Evolutionary conservation across 208 protist genomes (phyloP).

Genomic region (Wallacemonas sp.): DNA sequence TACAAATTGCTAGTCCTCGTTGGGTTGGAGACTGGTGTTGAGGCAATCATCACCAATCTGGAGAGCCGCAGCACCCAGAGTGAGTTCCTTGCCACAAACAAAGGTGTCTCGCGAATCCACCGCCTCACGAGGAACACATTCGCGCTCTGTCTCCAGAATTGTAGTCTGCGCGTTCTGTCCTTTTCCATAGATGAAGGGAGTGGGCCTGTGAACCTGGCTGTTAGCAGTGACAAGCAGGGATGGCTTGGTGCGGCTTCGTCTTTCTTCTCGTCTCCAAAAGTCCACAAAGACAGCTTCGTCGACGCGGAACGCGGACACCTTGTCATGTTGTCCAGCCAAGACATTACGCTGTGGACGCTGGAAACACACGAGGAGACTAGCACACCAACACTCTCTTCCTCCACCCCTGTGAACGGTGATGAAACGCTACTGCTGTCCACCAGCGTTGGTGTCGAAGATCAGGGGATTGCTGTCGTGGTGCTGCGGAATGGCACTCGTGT

Average conservation of each 20-base stretch:
- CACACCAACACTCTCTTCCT: constrained; percentile 2
- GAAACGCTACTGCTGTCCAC: constrained; percentile 14
- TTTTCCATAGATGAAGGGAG: not conserved
- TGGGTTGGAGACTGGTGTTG: constrained; percentile 49
- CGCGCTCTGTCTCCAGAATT: constrained; percentile 60
- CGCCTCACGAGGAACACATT: constrained; percentile 48
- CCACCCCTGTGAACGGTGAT: not conserved
- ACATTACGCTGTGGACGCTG: constrained; percentile 31
- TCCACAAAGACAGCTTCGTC: constrained; percentile 48
- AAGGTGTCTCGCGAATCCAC: constrained; percentile 33
- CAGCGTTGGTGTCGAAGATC: not conserved
- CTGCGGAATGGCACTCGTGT: constrained; percentile 34
- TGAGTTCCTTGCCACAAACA: constrained; percentile 24
- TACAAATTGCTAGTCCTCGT: constrained; percentile 42
- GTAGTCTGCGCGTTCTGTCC: constrained; percentile 28
- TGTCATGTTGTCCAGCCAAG: constrained; percentile 25
- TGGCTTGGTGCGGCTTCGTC: constrained; percentile 1
- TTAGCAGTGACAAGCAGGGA: constrained; percentile 6
- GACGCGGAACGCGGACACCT: constrained; percentile 27
- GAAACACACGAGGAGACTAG: constrained; percentile 8
- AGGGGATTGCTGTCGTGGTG: constrained; percentile 32
- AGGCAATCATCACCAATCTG: constrained; percentile 12
- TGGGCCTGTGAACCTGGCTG: not conserved
- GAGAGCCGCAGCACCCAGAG: not conserved
- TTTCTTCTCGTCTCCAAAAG: constrained; percentile 2